Evolutionary conservation across 1,284 basidiomycete genomes (phyloP).

Genomic region (Athelia psychrophila): DNA sequence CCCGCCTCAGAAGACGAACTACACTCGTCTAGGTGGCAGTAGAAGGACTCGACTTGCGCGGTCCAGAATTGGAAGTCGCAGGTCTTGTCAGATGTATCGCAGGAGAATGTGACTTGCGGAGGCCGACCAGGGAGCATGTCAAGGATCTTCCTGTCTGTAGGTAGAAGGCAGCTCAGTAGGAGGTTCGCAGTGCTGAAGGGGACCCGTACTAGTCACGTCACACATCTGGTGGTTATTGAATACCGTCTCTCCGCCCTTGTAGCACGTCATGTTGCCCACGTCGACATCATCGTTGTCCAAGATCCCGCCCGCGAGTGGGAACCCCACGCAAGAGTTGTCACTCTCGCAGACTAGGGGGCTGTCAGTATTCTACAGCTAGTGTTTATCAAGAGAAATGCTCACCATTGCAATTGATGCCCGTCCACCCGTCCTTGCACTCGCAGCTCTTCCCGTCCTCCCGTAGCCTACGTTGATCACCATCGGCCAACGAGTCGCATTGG

Average conservation of each 20-base stretch:
- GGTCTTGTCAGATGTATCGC: constrained; percentile 54
- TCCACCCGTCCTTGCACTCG: constrained; percentile 92
- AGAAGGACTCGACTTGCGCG: constrained; percentile 91
- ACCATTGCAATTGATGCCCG: constrained; percentile 97
- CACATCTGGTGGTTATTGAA: constrained; percentile 97
- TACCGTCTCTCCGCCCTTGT: constrained; percentile 88
- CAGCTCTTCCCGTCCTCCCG: constrained; percentile 77
- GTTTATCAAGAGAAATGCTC: constrained; percentile 13
- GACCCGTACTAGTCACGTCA: constrained; percentile 86
- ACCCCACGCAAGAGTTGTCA: constrained; percentile 74
- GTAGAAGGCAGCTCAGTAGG: constrained; percentile 6
- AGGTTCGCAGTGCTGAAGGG: constrained; percentile 3
- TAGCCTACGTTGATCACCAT: constrained; percentile 82
- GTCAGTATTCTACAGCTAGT: background rate
- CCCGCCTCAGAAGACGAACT: constrained; percentile 21
- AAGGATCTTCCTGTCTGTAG: constrained; percentile 80
- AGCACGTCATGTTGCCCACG: constrained; percentile 84
- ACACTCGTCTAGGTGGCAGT: constrained; percentile 82
- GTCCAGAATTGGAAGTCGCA: constrained; percentile 99
- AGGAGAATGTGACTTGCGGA: constrained; percentile 95
- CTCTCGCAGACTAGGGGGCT: constrained; percentile 72
- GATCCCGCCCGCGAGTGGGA: constrained; percentile 59
- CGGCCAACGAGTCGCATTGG: constrained; percentile 87
- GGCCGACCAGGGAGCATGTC: constrained; percentile 86
- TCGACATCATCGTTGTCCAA: constrained; percentile 40